Conservation (phyloP, 805 yeast species). For the Priceomyces melissophilus region DNA sequence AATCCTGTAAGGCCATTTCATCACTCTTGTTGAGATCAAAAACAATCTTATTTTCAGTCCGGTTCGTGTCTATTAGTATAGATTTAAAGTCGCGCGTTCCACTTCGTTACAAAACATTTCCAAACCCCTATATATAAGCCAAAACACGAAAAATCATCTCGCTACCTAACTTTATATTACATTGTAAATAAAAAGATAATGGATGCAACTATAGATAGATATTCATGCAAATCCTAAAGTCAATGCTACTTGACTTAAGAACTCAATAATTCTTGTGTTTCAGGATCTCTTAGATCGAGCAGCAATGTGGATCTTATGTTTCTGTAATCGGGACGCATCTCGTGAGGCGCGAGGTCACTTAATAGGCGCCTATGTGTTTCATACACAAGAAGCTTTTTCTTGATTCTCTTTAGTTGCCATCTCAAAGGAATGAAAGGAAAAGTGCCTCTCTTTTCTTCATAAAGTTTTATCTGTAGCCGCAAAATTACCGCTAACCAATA, state of each 20-base stretch:
- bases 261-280: conserved; percentile 8
- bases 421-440: conserved; percentile 59
- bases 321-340: conserved; percentile 1
- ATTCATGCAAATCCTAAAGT: background rate
- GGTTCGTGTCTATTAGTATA: background rate
- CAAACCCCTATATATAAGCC: no score
- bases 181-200: no score
- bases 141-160: no score
- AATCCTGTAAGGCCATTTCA: conserved; percentile 1
- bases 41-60: background rate
- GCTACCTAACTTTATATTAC: no score
- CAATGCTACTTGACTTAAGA: background rate
- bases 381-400: conserved; percentile 30
- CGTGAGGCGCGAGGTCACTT: background rate
- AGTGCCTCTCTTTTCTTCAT: conserved; percentile 56
- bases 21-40: background rate
- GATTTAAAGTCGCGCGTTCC: conserved; percentile 2
- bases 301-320: conserved; percentile 2
- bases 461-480: conserved; percentile 37
- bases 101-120: background rate
- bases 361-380: conserved; percentile 6
- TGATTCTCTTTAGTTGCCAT: conserved; percentile 57
- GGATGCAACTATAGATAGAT: no score
- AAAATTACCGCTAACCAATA: conserved; percentile 63
- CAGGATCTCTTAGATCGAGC: conserved; percentile 8